Evolutionary conservation across 2,329 filamentous ascomycete species (phyloP), one percentile per base, ranked within the genome.

Genomic region (Plectosphaerella sp.): DNA sequence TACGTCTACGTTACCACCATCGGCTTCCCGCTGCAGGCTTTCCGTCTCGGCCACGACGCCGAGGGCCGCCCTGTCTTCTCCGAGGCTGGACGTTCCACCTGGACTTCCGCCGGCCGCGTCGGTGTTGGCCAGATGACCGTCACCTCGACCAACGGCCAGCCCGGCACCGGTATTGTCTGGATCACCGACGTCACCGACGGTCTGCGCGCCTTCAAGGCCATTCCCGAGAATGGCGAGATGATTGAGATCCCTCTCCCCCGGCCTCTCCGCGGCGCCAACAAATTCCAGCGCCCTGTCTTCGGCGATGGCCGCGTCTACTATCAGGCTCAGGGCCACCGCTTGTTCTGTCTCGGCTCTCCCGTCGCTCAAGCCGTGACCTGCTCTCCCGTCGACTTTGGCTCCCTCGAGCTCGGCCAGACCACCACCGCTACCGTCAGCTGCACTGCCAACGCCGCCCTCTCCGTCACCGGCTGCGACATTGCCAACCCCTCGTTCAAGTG

Each of bases 301-400:
- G 73, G 62, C 59, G 70, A 67, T 64, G 73, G 62, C 51, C 69
- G 62, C 59, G 65, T 64, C 54, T 77, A 65, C 62, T 62, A 68
- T 24, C 64, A 67, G 9, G 62, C 66, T 28, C 57, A 52, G 33
- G 65, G 61, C 51, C 65, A 65, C 14, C 63, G 60, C 45, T 53
- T 71, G 12, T 60, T 67, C 15, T 65, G 63, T 37, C 56, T 70
- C 18, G 70, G 69, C 7, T 71, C 71, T 12, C 72, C 72, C 4
- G 72, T 75, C 45, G 69, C 70, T 47, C 52, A 71, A 5, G 68
- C 73, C 4, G 55, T 75, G 14, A 68, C 64, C 50, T 75, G 73
- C 52, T 64, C 65, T 22, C 69, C 69, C 5, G 62, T 73, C 16
- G 60, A 71, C 39, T 74, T 74, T 57, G 71, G 70, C 5, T 58